Evolutionary conservation across 257 asterid species (phyloP).

Genomic region (Prunella vulgaris): DNA sequence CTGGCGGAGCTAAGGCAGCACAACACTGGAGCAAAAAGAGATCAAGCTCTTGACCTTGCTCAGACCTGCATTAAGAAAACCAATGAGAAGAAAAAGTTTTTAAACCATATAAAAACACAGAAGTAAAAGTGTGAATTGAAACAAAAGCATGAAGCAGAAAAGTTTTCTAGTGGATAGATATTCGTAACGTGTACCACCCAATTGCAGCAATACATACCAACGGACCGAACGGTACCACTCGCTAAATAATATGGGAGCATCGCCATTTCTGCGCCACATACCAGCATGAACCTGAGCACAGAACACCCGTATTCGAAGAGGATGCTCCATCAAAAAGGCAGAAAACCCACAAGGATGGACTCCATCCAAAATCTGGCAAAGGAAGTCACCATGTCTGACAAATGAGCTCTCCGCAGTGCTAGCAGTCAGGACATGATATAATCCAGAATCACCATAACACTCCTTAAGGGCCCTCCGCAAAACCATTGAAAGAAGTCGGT

Average conservation of each 20-base stretch:
- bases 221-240: constrained; percentile 93
- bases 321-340: constrained; percentile 90
- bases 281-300: constrained; percentile 96
- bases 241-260: constrained; percentile 69
- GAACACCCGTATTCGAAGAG: constrained; percentile 87
- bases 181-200: constrained; percentile 8
- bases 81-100: constrained; percentile 9
- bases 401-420: constrained; percentile 37
- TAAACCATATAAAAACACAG: not conserved
- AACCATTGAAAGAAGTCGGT: constrained; percentile 74
- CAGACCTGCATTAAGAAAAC: constrained; percentile 60
- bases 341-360: constrained; percentile 91
- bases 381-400: constrained; percentile 45
- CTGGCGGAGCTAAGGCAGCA: constrained; percentile 97
- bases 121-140: not conserved
- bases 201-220: constrained; percentile 51
- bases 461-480: constrained; percentile 69
- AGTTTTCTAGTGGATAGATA: not conserved
- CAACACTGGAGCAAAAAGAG: constrained; percentile 95
- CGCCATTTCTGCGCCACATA: constrained; percentile 97
- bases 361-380: constrained; percentile 74
- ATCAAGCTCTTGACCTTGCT: constrained; percentile 91
- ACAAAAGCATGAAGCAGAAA: constrained; percentile 3
- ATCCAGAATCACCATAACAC: constrained; percentile 64
- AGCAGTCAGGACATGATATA: constrained; percentile 25